Conservation (phyloP, 2,329 filamentous ascomycete genomes). For the Claviceps arundinis region DNA sequence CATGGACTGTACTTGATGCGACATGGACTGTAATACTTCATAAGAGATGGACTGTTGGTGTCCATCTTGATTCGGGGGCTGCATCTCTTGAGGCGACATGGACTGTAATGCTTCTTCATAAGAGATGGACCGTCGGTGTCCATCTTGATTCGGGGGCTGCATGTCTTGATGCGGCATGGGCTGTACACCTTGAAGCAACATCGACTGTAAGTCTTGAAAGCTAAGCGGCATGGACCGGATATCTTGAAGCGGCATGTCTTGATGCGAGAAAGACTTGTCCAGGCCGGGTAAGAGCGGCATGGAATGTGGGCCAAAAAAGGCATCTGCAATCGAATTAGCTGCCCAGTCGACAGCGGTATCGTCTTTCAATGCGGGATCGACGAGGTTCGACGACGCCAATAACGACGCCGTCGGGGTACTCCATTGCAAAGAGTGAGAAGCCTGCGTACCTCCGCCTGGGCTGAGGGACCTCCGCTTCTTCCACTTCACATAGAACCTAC, state of each 20-base stretch:
- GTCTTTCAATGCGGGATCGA: slow-evolving; percentile 4
- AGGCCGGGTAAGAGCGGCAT: slow-evolving; percentile 1
- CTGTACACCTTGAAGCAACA: too few relatives aligned
- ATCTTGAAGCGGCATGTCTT: not conserved
- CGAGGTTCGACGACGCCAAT: slow-evolving; percentile 1
- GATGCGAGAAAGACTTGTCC: not conserved
- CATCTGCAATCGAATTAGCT: slow-evolving; percentile 1
- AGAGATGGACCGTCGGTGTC: too few relatives aligned
- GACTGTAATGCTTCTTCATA: too few relatives aligned
- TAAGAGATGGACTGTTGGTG: too few relatives aligned
- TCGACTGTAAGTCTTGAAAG: too few relatives aligned
- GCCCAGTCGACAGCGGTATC: slow-evolving; percentile 1
- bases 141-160: too few relatives aligned
- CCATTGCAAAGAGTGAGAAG: slow-evolving; percentile 1
- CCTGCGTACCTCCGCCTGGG: not conserved
- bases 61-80: too few relatives aligned
- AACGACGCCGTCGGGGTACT: slow-evolving; percentile 6
- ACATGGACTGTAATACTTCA: too few relatives aligned
- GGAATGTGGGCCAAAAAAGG: slow-evolving; percentile 1
- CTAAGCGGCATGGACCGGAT: too few relatives aligned
- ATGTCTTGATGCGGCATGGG: too few relatives aligned
- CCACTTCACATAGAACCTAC: slow-evolving; percentile 2
- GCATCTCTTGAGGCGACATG: too few relatives aligned
- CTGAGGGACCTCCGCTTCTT: not conserved
- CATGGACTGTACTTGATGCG: too few relatives aligned